A percentile compares a stretch with the other conserved stretches of the same genome.
These are phyloP conservation scores for Pichia sp. DNA, from an alignment of 1,139 yeast genomes.

Conservation along the genomic window DNA sequence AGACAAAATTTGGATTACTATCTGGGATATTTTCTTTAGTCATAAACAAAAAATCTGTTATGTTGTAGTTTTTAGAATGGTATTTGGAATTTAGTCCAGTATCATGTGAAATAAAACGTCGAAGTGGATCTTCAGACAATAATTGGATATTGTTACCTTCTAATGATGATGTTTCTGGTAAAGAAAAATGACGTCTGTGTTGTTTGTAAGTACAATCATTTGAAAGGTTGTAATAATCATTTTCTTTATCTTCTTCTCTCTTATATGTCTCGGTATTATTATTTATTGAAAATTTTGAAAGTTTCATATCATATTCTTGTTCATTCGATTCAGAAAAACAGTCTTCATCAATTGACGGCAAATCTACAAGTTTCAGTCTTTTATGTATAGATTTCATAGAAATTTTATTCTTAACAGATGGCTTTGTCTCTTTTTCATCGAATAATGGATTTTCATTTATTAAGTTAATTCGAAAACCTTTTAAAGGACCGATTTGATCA, in stretches of 20 bases:
- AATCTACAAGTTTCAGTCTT: conserved; percentile 8
- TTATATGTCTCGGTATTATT: too few relatives aligned
- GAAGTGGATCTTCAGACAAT: conserved; percentile 13
- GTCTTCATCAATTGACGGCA: conserved; percentile 15
- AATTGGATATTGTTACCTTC: background rate
- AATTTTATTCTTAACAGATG: background rate
- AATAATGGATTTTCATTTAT: conserved; percentile 4
- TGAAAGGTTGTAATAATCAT: background rate
- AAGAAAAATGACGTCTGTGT: conserved; percentile 20
- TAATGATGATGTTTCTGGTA: conserved; percentile 20
- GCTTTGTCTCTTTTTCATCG: background rate
- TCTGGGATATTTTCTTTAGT: too few relatives aligned
- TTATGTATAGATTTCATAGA: conserved; percentile 1
- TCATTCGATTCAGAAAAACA: background rate
- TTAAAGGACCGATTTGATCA: conserved; percentile 15
- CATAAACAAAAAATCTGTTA: conserved; percentile 13
- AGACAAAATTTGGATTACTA: conserved; percentile 6
- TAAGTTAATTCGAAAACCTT: conserved; percentile 19
- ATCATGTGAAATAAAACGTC: conserved; percentile 28
- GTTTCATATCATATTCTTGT: background rate
- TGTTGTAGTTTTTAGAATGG: conserved; percentile 3
- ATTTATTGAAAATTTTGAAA: too few relatives aligned
- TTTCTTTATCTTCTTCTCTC: background rate
- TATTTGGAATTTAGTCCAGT: conserved; percentile 22
- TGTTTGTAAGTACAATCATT: background rate